phyloP scores from a whole-genome alignment of 2,329 filamentous ascomycete species.

The Elsinoe necatrix region DNA sequence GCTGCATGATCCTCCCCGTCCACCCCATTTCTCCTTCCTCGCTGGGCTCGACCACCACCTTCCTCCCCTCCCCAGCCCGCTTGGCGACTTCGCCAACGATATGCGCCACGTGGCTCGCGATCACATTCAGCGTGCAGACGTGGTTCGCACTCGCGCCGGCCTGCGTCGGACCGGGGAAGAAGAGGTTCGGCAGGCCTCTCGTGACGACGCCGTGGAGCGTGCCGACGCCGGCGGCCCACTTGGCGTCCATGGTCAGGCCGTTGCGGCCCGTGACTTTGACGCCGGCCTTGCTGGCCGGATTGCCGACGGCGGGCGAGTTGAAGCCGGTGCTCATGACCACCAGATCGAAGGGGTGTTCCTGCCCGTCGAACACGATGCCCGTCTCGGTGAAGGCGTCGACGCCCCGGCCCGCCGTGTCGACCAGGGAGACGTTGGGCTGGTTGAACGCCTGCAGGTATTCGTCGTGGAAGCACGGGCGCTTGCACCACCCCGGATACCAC shows the following conservation, averaged over 20 bases:
- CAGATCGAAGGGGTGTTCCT: slow-evolving; percentile 42
- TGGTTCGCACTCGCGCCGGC: slow-evolving; percentile 34
- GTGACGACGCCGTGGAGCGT: slow-evolving; percentile 47
- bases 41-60: slow-evolving; percentile 38
- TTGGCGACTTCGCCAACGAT: slow-evolving; percentile 34
- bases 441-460: slow-evolving; percentile 54
- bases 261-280: slow-evolving; percentile 33
- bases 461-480: slow-evolving; percentile 55
- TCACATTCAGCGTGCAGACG: slow-evolving; percentile 30
- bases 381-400: slow-evolving; percentile 39
- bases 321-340: slow-evolving; percentile 43
- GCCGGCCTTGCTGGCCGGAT: slow-evolving; percentile 24
- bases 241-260: slow-evolving; percentile 38
- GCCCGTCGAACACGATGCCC: slow-evolving; percentile 41
- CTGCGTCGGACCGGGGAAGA: slow-evolving; percentile 41
- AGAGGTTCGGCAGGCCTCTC: slow-evolving; percentile 48
- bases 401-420: slow-evolving; percentile 52
- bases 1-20: slow-evolving; percentile 34
- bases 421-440: slow-evolving; percentile 46
- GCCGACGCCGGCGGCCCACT: slow-evolving; percentile 35
- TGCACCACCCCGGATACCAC: slow-evolving; percentile 56
- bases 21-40: slow-evolving; percentile 42
- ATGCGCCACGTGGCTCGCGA: slow-evolving; percentile 38
- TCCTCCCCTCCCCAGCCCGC: slow-evolving; percentile 20
- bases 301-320: slow-evolving; percentile 24